These are phyloP conservation scores for Podila minutissima DNA, from an alignment of 192 early-diverging fungal species.

Conservation along the genomic window DNA sequence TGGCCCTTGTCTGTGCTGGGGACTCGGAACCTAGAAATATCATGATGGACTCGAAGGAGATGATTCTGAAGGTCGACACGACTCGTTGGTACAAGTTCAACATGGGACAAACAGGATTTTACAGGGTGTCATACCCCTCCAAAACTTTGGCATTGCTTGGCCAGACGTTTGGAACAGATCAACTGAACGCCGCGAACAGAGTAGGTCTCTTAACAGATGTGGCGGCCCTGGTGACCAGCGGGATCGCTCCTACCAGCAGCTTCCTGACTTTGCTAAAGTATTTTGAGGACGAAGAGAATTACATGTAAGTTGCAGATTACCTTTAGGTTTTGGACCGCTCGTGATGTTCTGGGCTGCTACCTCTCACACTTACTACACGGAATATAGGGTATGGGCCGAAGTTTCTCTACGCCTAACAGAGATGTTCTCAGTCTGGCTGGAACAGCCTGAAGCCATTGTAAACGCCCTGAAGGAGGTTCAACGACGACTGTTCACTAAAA, in stretches of 20 bases:
- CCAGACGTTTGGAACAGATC: constrained; percentile 57
- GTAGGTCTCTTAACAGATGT: constrained; percentile 88
- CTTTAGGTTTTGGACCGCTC: neutral
- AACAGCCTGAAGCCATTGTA: constrained; percentile 64
- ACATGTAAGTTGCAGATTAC: constrained; percentile 62
- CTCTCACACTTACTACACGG: too few species aligned
- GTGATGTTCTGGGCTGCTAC: neutral
- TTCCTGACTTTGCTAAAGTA: constrained; percentile 79
- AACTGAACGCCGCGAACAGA: constrained; percentile 67
- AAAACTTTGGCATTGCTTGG: constrained; percentile 63
- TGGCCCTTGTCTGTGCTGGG: constrained; percentile 54
- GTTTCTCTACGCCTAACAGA: constrained; percentile 59
- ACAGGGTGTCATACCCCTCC: constrained; percentile 81
- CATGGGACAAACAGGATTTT: constrained; percentile 81
- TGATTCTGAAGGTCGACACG: constrained; percentile 59
- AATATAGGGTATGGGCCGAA: constrained; percentile 66
- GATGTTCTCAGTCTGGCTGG: constrained; percentile 65
- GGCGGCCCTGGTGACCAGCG: constrained; percentile 79
- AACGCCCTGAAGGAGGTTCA: constrained; percentile 70
- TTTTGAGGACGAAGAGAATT: constrained; percentile 81
- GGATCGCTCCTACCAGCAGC: constrained; percentile 75
- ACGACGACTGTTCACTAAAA: constrained; percentile 53
- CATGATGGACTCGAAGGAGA: constrained; percentile 59
- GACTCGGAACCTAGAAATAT: constrained; percentile 62
- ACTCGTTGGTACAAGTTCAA: constrained; percentile 90